Base-by-base conservation (phyloP, 2,329 filamentous ascomycete genomes). In the Exophiala xenobiotica region DNA sequence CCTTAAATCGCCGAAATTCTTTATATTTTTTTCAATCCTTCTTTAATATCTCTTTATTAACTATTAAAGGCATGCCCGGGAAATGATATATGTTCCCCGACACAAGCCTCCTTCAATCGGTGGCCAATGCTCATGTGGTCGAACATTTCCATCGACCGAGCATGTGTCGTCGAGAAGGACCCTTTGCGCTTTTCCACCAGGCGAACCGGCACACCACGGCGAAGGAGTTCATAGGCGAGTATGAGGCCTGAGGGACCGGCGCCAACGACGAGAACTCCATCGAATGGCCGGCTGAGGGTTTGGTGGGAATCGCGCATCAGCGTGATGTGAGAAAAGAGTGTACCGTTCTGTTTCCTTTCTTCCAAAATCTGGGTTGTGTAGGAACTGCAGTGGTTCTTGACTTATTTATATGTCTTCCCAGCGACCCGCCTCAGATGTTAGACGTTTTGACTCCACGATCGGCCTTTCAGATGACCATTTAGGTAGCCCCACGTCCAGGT, bases 11-110 rank as follows among this genome's bases (percentile, higher is more conserved):
- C n/a, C n/a, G n/a, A n/a, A n/a, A n/a, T n/a, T n/a, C n/a, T n/a
- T n/a, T n/a, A n/a, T n/a, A n/a, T n/a, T n/a, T n/a, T n/a, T n/a
- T n/a, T n/a, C n/a, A n/a, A n/a, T n/a, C n/a, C n/a, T n/a, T n/a
- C n/a, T n/a, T n/a, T n/a, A n/a, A n/a, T n/a, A n/a, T n/a, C n/a
- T n/a, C n/a, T n/a, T n/a, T n/a, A n/a, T n/a, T n/a, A n/a, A n/a
- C n/a, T n/a, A n/a, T n/a, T n/a, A n/a, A n/a, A n/a, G 29, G 29
- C 39, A 42, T 26, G 19, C 39, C 39, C 16, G 39, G 39, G 39
- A 42, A 42, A 23, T 42, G 39, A 26, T 42, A 42, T 42, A 8
- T 23, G 39, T 42, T 42, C 16, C 39, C 39, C 22, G 39, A 42
- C 18, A 16, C 39, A 42, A 6, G 24, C 39, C 20, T 42, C 39